Percentiles rank a stretch among this genome's conserved stretches.
Evolutionary conservation across 176 grass and related monocot genomes (phyloP).

Genomic region (Themeda triandra): DNA sequence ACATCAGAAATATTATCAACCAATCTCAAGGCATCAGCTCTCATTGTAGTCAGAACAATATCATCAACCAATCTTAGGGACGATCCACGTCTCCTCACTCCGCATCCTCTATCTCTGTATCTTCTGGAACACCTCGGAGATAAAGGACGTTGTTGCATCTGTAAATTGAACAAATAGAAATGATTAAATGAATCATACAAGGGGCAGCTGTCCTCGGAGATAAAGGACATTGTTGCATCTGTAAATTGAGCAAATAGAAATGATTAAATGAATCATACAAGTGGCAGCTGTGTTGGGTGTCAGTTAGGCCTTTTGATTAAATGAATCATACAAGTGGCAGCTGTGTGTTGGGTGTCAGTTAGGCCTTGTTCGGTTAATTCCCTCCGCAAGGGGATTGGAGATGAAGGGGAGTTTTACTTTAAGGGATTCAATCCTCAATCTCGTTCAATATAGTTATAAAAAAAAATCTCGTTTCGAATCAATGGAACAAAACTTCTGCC

Average conservation of each 20-base stretch:
- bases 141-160: constrained; percentile 89
- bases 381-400: neutral
- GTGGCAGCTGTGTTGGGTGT: too few species aligned
- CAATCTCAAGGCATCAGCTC: neutral
- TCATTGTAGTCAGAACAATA: neutral
- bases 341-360: neutral
- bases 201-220: constrained; percentile 34
- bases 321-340: neutral
- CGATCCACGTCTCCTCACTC: constrained; percentile 29
- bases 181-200: neutral
- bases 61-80: neutral
- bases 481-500: neutral
- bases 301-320: too few species aligned
- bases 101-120: constrained; percentile 78
- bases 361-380: neutral
- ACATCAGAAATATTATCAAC: neutral
- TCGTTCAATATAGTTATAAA: too few species aligned
- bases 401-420: neutral
- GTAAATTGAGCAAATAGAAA: constrained; percentile 22
- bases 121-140: constrained; percentile 69
- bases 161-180: constrained; percentile 22
- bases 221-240: constrained; percentile 88
- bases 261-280: too few species aligned
- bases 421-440: neutral
- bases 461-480: neutral